phyloP scores from a whole-genome alignment of 2,329 filamentous ascomycete species.

The Aspergillus intermedius region DNA sequence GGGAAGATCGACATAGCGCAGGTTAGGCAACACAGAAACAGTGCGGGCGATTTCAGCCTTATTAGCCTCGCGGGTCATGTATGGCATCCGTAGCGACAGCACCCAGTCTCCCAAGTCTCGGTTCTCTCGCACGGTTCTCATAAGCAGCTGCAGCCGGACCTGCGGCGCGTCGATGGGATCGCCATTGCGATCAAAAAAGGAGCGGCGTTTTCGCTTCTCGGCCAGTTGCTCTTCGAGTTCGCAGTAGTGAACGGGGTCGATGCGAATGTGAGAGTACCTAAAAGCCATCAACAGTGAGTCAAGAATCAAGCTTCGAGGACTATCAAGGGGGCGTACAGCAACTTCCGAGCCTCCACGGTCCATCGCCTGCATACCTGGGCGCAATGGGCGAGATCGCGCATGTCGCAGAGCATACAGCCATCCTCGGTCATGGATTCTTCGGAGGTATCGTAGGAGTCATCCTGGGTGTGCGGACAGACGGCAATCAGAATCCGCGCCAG shows the following conservation, averaged over 20 bases:
- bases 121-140: constrained; percentile 74
- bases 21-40: constrained; percentile 74
- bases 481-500: constrained; percentile 71
- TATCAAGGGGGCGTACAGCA: constrained; percentile 53
- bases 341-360: constrained; percentile 51
- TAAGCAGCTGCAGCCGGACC: constrained; percentile 68
- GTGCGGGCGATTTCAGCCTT: constrained; percentile 79
- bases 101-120: constrained; percentile 63
- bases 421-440: constrained; percentile 73
- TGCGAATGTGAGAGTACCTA: constrained; percentile 82
- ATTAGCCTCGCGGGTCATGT: constrained; percentile 86
- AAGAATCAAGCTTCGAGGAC: too few relatives aligned
- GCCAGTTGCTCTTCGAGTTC: constrained; percentile 74
- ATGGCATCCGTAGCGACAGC: constrained; percentile 77
- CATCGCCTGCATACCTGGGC: constrained; percentile 68
- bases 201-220: constrained; percentile 68
- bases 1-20: constrained; percentile 85
- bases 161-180: constrained; percentile 74
- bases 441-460: constrained; percentile 72
- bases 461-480: constrained; percentile 74
- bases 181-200: constrained; percentile 67
- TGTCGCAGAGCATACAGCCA: constrained; percentile 87
- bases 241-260: constrained; percentile 93
- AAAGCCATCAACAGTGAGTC: neutral
- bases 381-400: constrained; percentile 79